These are phyloP conservation scores for Mucor plumbeus DNA, from an alignment of 371 early-diverging fungal species.

Conservation along the genomic window DNA sequence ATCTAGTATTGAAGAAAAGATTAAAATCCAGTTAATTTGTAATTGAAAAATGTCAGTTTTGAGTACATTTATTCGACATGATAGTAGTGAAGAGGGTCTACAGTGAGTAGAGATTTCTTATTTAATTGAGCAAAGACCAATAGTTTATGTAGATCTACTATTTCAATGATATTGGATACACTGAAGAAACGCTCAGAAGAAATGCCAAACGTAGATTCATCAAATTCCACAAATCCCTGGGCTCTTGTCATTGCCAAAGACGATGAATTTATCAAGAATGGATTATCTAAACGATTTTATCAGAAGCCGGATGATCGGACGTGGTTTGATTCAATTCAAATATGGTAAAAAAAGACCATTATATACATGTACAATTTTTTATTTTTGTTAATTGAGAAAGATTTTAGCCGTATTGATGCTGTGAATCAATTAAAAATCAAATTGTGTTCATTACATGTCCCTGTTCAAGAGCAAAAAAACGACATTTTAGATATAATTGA, in stretches of 20 bases:
- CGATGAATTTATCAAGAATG: not conserved
- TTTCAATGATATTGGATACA: not conserved
- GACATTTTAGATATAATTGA: constrained; percentile 31
- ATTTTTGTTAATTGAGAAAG: constrained; percentile 1
- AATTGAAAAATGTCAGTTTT: not conserved
- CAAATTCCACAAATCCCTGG: constrained; percentile 3
- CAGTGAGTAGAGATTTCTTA: not conserved
- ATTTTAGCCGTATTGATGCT: constrained; percentile 25
- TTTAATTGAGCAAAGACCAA: too few species aligned
- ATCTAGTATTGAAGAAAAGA: not conserved
- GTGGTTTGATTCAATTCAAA: constrained; percentile 24
- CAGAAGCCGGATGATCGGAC: constrained; percentile 13
- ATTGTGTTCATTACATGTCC: constrained; percentile 24
- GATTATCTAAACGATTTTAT: not conserved
- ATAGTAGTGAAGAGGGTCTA: not conserved
- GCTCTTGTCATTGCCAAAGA: constrained; percentile 5
- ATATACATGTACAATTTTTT: not conserved
- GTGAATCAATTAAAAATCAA: constrained; percentile 29
- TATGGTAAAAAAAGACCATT: constrained; percentile 20
- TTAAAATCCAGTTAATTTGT: not conserved
- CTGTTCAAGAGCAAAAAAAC: constrained; percentile 7
- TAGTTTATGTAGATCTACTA: not conserved
- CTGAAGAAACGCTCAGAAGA: not conserved
- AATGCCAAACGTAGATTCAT: not conserved
- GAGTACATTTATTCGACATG: not conserved